Evolutionary conservation across 2,329 filamentous ascomycete genomes (phyloP).

Genomic region (Claviceps sorghi): DNA sequence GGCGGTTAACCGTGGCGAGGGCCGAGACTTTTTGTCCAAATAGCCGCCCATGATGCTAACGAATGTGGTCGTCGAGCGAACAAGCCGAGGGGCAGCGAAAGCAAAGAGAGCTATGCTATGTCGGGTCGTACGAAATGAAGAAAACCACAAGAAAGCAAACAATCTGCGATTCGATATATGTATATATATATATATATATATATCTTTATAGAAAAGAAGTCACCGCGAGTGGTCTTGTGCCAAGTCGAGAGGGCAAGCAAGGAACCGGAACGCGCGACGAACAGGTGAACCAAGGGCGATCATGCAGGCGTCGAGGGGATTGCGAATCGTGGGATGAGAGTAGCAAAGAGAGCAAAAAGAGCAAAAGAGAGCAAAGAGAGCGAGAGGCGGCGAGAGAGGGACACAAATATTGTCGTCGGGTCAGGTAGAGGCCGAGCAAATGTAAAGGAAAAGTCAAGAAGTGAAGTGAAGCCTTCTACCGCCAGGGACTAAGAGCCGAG

Average conservation of each 20-base stretch:
- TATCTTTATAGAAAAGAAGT: not conserved
- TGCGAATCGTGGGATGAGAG: not conserved
- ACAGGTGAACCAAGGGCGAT: not conserved
- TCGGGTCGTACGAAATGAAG: no score
- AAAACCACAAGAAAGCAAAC: no score
- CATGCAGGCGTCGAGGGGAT: not conserved
- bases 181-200: not conserved
- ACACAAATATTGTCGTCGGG: not conserved
- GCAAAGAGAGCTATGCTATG: no score
- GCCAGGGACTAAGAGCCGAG: no score
- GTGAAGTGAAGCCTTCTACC: no score
- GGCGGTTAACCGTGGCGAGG: not conserved
- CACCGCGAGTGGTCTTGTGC: not conserved
- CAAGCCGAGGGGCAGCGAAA: no score
- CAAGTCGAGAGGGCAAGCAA: not conserved
- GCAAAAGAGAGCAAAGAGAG: not conserved
- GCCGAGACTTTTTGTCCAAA: slow-evolving; percentile 4
- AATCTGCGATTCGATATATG: no score
- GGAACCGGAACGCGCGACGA: no score
- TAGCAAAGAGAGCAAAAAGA: not conserved
- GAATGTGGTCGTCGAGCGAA: not conserved
- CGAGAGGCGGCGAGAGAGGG: not conserved
- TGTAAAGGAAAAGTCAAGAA: not conserved
- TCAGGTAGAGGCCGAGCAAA: not conserved
- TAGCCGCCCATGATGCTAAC: not conserved